phyloP scores from a whole-genome alignment of 768 basidiomycete genomes.

The Lyophyllum atratum region DNA sequence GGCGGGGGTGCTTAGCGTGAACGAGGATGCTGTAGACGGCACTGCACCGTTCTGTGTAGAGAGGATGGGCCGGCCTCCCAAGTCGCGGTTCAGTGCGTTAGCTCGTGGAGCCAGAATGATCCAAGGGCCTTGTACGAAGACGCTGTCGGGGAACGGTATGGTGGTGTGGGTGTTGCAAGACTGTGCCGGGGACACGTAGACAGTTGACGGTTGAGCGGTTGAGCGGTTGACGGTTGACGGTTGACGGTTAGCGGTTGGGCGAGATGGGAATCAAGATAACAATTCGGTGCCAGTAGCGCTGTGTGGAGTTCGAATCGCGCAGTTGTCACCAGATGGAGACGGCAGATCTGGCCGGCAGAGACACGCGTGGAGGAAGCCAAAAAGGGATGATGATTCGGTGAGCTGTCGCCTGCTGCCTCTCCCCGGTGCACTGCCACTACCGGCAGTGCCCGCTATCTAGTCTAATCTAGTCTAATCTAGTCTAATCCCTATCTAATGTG shows the following conservation, averaged over 20 bases:
- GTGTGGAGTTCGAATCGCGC: neutral
- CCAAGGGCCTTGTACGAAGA: neutral
- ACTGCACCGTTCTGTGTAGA: neutral
- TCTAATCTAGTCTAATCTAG: too few relatives aligned
- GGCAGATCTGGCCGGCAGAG: too few relatives aligned
- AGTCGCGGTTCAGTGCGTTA: neutral
- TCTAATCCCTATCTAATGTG: too few relatives aligned
- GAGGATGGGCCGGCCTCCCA: neutral
- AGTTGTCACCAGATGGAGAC: neutral
- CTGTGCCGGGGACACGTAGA: neutral
- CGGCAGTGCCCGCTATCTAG: too few relatives aligned
- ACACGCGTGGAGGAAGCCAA: too few relatives aligned
- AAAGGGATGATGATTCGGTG: too few relatives aligned
- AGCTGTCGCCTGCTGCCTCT: too few relatives aligned
- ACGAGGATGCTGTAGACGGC: neutral
- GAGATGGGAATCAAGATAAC: neutral
- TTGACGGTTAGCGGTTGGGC: neutral
- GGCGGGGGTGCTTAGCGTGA: neutral
- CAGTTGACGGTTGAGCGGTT: neutral
- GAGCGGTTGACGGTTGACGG: neutral
- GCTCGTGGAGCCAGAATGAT: neutral
- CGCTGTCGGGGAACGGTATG: too few relatives aligned
- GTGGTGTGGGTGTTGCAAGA: neutral
- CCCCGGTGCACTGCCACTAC: too few relatives aligned
- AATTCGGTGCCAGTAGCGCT: neutral